These are phyloP conservation scores for Dionaea muscipula DNA, from an alignment of 179 eudicot species.

Conservation along the genomic window DNA sequence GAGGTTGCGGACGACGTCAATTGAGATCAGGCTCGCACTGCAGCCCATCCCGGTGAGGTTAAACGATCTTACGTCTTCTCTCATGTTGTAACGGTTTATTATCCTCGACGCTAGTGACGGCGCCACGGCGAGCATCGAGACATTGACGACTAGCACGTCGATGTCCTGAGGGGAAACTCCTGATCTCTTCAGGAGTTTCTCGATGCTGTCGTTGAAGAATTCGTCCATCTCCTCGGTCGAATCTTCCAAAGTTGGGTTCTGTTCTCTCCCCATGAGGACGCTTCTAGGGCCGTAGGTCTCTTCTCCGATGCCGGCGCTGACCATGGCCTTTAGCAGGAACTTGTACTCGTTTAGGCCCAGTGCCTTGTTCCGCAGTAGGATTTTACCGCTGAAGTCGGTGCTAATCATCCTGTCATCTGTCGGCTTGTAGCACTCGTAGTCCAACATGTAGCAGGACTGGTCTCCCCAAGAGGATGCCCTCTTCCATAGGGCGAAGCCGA, in stretches of 20 bases:
- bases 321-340: constrained; percentile 63
- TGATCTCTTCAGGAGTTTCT: constrained; percentile 28
- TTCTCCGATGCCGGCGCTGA: constrained; percentile 77
- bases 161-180: constrained; percentile 33
- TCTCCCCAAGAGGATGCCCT: constrained; percentile 14
- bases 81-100: constrained; percentile 54
- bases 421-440: constrained; percentile 60
- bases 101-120: constrained; percentile 60
- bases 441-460: constrained; percentile 46
- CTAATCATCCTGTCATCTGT: constrained; percentile 41
- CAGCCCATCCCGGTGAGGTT: constrained; percentile 94
- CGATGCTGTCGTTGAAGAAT: constrained; percentile 33
- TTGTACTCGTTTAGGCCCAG: constrained; percentile 66
- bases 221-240: constrained; percentile 51
- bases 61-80: constrained; percentile 59
- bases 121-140: constrained; percentile 44
- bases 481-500: constrained; percentile 19
- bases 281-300: constrained; percentile 56
- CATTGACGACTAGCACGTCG: constrained; percentile 64
- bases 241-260: constrained; percentile 30
- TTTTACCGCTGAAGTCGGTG: constrained; percentile 54
- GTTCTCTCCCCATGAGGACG: constrained; percentile 45
- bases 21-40: constrained; percentile 71
- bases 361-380: constrained; percentile 48
- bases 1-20: constrained; percentile 41